A percentile compares a stretch with the other conserved stretches of the same genome.
Conservation (phyloP, 1,284 basidiomycete genomes). For the Gomphus bonarii region DNA sequence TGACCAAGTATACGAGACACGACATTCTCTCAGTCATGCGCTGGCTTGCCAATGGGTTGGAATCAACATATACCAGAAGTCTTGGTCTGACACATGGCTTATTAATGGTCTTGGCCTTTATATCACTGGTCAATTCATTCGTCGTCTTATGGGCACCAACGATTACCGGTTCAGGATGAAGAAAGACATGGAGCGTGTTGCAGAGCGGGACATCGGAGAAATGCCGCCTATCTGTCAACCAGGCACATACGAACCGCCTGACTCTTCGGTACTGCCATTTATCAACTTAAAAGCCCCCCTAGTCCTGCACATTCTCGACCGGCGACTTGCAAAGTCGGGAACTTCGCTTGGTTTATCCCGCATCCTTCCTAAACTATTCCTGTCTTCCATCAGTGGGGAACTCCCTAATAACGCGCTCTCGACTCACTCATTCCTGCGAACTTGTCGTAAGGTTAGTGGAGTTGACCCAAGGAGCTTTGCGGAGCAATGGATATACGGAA, state of each 20-base stretch:
- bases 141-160: constrained; percentile 88
- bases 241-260: constrained; percentile 75
- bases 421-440: constrained; percentile 85
- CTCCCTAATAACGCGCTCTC: constrained; percentile 79
- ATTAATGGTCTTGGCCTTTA: constrained; percentile 89
- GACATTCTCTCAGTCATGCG: constrained; percentile 79
- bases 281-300: constrained; percentile 94
- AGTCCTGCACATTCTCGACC: constrained; percentile 92
- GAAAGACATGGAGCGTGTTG: constrained; percentile 93
- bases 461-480: constrained; percentile 86
- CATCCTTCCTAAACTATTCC: constrained; percentile 90
- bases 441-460: constrained; percentile 88
- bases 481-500: constrained; percentile 98
- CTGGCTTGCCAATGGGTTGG: constrained; percentile 96
- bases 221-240: constrained; percentile 95
- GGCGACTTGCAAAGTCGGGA: constrained; percentile 88
- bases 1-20: constrained; percentile 88
- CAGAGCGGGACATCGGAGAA: constrained; percentile 78
- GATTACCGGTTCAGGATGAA: constrained; percentile 94
- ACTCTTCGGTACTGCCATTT: constrained; percentile 68
- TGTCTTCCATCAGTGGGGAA: constrained; percentile 91
- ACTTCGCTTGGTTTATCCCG: constrained; percentile 91
- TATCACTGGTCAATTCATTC: constrained; percentile 83
- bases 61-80: constrained; percentile 91
- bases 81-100: constrained; percentile 95